A percentile compares a stretch with the other conserved stretches of the same genome.
Evolutionary conservation across 352 stramenopile genomes (phyloP).

Genomic region (Peronospora tabacina): DNA sequence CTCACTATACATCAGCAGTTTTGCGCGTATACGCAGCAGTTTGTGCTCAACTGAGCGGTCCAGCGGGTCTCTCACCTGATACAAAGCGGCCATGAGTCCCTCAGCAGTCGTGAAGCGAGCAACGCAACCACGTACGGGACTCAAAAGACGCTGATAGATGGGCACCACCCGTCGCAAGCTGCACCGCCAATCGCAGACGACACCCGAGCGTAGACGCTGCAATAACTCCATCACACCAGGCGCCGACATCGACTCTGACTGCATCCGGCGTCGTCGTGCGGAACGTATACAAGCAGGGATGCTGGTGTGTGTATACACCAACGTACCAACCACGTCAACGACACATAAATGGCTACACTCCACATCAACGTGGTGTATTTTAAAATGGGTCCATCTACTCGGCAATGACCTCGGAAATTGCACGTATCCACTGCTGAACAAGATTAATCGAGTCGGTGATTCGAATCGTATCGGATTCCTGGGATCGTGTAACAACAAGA

Average conservation of each 20-base stretch:
- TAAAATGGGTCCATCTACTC: constrained; percentile 18
- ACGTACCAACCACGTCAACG: constrained; percentile 5
- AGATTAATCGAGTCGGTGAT: constrained; percentile 54
- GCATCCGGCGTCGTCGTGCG: neutral
- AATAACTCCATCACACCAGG: constrained; percentile 37
- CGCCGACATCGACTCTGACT: constrained; percentile 4
- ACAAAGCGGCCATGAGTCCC: neutral
- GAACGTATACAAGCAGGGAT: neutral
- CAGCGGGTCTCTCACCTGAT: constrained; percentile 5
- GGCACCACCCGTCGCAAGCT: constrained; percentile 31
- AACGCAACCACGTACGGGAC: constrained; percentile 27
- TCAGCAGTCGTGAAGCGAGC: neutral
- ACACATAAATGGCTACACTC: constrained; percentile 13
- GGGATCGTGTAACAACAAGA: neutral
- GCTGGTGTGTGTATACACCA: neutral
- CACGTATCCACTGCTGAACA: constrained; percentile 51
- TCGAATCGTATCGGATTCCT: constrained; percentile 54
- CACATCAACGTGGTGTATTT: constrained; percentile 7
- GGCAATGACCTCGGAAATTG: constrained; percentile 32
- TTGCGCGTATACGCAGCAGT: constrained; percentile 23
- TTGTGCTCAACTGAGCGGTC: constrained; percentile 14
- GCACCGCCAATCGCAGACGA: constrained; percentile 17
- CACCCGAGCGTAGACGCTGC: constrained; percentile 26
- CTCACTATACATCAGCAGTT: constrained; percentile 12
- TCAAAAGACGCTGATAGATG: constrained; percentile 45